Evolutionary conservation across 257 asterid genomes (phyloP), one percentile per base, ranked within the genome.

Genomic region (Plantago ovata): DNA sequence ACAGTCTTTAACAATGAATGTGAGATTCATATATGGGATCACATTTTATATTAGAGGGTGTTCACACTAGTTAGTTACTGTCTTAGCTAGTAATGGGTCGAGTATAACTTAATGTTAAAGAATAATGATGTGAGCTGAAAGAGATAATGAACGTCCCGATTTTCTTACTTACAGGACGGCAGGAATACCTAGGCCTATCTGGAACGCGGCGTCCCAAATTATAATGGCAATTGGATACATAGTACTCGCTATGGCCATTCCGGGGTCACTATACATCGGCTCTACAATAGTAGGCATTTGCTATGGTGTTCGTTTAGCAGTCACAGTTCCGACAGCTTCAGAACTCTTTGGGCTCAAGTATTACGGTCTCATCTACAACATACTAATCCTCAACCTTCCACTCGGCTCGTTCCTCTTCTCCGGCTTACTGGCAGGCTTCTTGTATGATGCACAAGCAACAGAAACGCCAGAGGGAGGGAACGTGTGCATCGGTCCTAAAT

Each of bases 341-440:
- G 95, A 87, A 57, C 77, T 87, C 1, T 87, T 87, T 43, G 95
- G 95, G n/a, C 88, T 84, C 9, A 81, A 81, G 46, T 72, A 74
- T 36, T 87, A 75, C 22, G 94, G 94, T 1, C 86, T 87, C 53
- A 72, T 81, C 9, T 82, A 81, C 83, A 87, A 84, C 65, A 77
- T 87, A 6, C 76, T 87, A 18, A 78, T 81, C 45, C 81, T 84
- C 44, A 84, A 84, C 46, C 90, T 79, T 16, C 91, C 94, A 0
- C 59, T 87, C 4, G 86, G 95, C 36, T 84, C 94, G 0, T 87
- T 84, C 71, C 20, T 56, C 38, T 56, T 56, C 13, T 56, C 61
- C 6, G 61, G 61, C 7, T 4, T 56, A 46, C 19, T 56, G 39
- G 61, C 61, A 1, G 40, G 61, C 20, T 38, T 46, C 61, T 38